Evolutionary conservation across 345 rosid species (phyloP), one percentile per base, ranked within the genome.

Genomic region (Erucastrum elatum): DNA sequence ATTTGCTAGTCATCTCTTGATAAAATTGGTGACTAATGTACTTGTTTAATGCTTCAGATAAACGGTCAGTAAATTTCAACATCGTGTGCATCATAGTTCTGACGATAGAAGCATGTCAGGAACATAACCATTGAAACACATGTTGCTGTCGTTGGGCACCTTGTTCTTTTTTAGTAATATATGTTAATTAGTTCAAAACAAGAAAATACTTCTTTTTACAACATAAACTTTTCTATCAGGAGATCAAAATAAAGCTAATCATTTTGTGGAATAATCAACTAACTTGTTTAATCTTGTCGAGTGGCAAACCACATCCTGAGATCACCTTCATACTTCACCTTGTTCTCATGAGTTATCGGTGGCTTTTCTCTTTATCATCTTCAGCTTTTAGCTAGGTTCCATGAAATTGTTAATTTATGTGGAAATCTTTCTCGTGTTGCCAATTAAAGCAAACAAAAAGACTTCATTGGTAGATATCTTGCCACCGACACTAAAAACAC

Each of bases 321-420:
- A 37, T 3, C 44, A 8, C 44, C 44, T 37, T 34, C 10, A 37
- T 37, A 37, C 44, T 37, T 37, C 72, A 67, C 44, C 58, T 67
- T 67, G 60, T 41, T 75, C 73, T 30, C 73, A 67, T 75, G 79
- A 75, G n/a, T 59, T 59, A 39, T 30, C 66, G 66, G 51, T 55
- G 46, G 78, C 62, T 39, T 6, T 27, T 12, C 64, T 55, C 12
- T 65, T 61, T 74, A 10, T 75, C 21, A 75, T 37, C 65, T 55
- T 26, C 16, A 56, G 35, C 46, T 73, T 63, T 62, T 16, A 60
- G 39, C 39, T 62, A 62, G 17, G 49, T 30, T 11, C 59, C 76
- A 62, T 39, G 59, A 46, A 44, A 10, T 8, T 41, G 17, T 27
- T 68, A 8, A 68, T n/a, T 29, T 25, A 46, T 30, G 61, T 73